A percentile compares a stretch with the other conserved stretches of the same genome.
Evolutionary conservation across 768 basidiomycete species (phyloP).

Genomic region (Hygrocybe coccinea): DNA sequence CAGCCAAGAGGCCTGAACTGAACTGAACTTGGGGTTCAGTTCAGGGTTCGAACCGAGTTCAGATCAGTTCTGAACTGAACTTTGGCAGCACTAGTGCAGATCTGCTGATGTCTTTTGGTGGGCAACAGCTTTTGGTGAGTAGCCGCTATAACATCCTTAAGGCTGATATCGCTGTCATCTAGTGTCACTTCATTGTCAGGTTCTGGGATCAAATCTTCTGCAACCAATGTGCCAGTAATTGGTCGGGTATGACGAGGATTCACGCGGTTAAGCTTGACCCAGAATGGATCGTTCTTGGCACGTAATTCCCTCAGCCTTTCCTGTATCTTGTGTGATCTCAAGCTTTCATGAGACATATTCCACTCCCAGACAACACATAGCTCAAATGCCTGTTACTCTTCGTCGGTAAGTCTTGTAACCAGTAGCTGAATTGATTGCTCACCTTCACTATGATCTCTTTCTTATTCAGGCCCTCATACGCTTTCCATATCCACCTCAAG

Average conservation of each 20-base stretch:
- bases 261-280: not conserved
- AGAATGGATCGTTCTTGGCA: not conserved
- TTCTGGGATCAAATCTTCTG: too few relatives aligned
- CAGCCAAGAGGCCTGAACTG: too few relatives aligned
- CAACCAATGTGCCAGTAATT: not conserved
- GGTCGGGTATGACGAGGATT: not conserved
- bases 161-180: not conserved
- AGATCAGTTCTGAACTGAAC: too few relatives aligned
- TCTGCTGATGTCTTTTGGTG: not conserved
- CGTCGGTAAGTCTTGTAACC: too few relatives aligned
- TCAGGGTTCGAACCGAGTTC: too few relatives aligned
- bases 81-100: too few relatives aligned
- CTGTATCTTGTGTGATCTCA: not conserved
- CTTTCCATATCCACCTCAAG: too few relatives aligned
- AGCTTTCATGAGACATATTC: not conserved
- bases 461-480: too few relatives aligned
- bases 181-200: not conserved
- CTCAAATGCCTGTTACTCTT: too few relatives aligned
- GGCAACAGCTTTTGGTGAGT: not conserved
- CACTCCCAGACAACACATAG: not conserved
- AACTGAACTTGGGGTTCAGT: too few relatives aligned
- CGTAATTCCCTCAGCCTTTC: not conserved
- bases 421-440: too few relatives aligned
- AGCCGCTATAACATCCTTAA: not conserved
- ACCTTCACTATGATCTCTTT: too few relatives aligned